These are phyloP conservation scores for Gossypium ekmanianum DNA, from an alignment of 345 rosid species.

Conservation along the genomic window DNA sequence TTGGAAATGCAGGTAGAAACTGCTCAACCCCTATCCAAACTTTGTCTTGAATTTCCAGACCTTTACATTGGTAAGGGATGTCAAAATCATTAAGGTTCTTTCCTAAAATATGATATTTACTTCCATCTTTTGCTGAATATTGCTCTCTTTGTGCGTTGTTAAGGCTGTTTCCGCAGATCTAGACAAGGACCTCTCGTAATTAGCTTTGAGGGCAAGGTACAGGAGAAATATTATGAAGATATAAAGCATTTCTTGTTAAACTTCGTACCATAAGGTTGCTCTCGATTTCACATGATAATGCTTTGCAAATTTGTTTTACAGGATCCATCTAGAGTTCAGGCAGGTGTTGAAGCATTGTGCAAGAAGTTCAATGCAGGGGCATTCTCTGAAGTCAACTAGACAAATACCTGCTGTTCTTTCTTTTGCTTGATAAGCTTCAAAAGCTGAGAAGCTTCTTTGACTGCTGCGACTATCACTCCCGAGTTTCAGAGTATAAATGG, in stretches of 20 bases:
- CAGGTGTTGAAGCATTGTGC: constrained; percentile 48
- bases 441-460: constrained; percentile 8
- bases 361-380: constrained; percentile 48
- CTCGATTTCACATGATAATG: neutral
- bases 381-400: constrained; percentile 38
- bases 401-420: neutral
- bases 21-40: constrained; percentile 74
- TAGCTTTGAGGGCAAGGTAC: constrained; percentile 78
- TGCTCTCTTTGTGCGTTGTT: constrained; percentile 19
- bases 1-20: constrained; percentile 63
- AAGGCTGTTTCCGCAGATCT: constrained; percentile 78
- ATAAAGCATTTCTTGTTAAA: neutral
- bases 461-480: neutral
- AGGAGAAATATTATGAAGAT: neutral
- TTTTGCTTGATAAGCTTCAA: constrained; percentile 6
- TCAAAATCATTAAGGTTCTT: neutral
- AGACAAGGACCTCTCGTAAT: constrained; percentile 62
- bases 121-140: constrained; percentile 16
- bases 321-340: constrained; percentile 51
- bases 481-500: neutral
- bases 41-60: constrained; percentile 86
- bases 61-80: constrained; percentile 57
- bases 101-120: neutral
- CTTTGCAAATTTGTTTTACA: constrained; percentile 26
- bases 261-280: neutral